phyloP scores from a whole-genome alignment of 352 stramenopile species.

The Phytophthora pluvialis region DNA sequence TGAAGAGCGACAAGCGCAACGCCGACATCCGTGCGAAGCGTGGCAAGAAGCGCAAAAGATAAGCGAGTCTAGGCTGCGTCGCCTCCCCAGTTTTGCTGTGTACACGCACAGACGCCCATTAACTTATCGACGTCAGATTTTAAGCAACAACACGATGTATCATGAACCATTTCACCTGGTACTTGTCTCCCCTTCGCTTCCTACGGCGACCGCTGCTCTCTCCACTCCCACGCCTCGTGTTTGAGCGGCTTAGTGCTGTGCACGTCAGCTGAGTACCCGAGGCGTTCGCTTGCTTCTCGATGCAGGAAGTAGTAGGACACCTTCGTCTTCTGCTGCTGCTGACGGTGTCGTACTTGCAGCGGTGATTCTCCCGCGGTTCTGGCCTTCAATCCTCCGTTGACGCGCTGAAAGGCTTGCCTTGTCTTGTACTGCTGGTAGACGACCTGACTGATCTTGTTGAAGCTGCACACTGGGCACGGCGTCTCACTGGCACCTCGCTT shows the following conservation, averaged over 20 bases:
- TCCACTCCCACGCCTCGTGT: slow-evolving; percentile 65
- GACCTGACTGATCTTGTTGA: slow-evolving; percentile 77
- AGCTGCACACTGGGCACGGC: slow-evolving; percentile 82
- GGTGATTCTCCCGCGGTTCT: not conserved
- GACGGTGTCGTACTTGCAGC: slow-evolving; percentile 2
- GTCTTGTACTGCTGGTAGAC: slow-evolving; percentile 49
- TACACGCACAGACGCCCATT: slow-evolving; percentile 38
- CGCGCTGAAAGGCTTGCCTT: slow-evolving; percentile 1
- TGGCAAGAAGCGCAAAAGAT: slow-evolving; percentile 90
- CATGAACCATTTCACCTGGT: slow-evolving; percentile 18
- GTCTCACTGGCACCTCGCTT: slow-evolving; percentile 63
- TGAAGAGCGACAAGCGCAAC: slow-evolving; percentile 97
- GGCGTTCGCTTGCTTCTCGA: slow-evolving; percentile 38
- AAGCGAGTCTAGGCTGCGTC: slow-evolving; percentile 27
- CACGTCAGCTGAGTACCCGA: slow-evolving; percentile 28
- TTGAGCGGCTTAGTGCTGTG: slow-evolving; percentile 16
- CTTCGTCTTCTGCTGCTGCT: slow-evolving; percentile 17
- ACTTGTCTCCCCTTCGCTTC: not conserved
- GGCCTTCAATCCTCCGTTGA: slow-evolving; percentile 2
- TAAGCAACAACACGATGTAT: slow-evolving; percentile 37
- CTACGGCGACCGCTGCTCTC: slow-evolving; percentile 23
- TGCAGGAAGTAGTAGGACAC: slow-evolving; percentile 69
- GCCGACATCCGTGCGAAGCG: slow-evolving; percentile 82
- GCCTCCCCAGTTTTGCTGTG: slow-evolving; percentile 36
- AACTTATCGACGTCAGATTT: slow-evolving; percentile 57